Base-by-base conservation (phyloP, 1,284 basidiomycete genomes). In the Cutaneotrichosporon arboriforme region DNA sequence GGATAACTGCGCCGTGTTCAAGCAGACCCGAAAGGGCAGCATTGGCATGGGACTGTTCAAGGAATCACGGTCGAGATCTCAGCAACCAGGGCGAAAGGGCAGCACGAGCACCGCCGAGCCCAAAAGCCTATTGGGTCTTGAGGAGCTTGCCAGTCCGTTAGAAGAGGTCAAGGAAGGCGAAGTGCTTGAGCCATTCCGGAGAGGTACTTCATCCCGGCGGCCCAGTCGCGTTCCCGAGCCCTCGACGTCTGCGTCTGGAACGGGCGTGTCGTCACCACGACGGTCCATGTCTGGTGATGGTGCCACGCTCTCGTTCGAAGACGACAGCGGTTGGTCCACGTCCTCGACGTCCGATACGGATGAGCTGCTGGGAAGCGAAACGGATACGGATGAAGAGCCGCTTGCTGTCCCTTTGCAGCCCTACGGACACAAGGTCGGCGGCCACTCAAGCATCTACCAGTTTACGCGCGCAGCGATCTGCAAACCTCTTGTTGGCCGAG, bases 391-490 rank as follows among this genome's bases (percentile, higher is more conserved):
- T 18, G 65, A 66, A 45, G 67, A 70, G 22, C 75, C 88, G 44
- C 88, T 89, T n/a, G 89, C 91, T 51, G 92, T 99, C 42, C 94
- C 94, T 35, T 79, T 99, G 5, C 85, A 89, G 53, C 96, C 96
- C 2, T 99, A 96, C 76, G 85, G 90, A 51, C 97, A 99, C 68
- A 93, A 97, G 75, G 94, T 99, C 21, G 94, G 94, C 39, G 94
- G 94, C 1, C 94, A 99, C 74, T 90, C 84, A 63, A 87, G 90
- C 57, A 97, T 99, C 67, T 98, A 98, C 77, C 93, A 93, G 72
- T 98, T 99, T 67, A 97, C 94, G 2, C 90, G 91, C 64, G 83
- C 92, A 51, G 94, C 96, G 10, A 92, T 99, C 17, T 99, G 94
- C 81, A 99, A 99, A 90, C 94, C 94, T 17, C 83, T 98, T 9